Evolutionary conservation across 345 rosid species (phyloP), one percentile per base, ranked within the genome.

Genomic region (Iberis pinnata): DNA sequence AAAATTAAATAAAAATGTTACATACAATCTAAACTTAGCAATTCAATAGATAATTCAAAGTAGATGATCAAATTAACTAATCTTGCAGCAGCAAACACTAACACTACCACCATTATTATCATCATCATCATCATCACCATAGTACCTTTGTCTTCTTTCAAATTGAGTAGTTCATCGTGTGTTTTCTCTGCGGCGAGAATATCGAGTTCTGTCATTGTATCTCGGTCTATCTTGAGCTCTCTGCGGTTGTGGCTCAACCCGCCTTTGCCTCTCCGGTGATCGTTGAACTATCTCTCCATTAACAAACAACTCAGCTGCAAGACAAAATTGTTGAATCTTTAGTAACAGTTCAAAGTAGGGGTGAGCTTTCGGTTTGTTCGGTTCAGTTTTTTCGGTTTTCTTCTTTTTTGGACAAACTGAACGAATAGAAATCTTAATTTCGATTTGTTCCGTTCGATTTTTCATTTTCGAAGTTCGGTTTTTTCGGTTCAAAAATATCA

Each of bases 141-240:
- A 18, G 6, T 29, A 9, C 8, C 29, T 26, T 26, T 26, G 8
- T 29, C 33, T 29, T 29, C 29, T n/a, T 26, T 4, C 29, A 26
- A 8, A 29, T 29, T 7, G 2, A 8, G 39, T 5, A 13, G 18
- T 53, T 81, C 74, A 84, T 38, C 85, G 64, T 53, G 60, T 69
- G 63, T 80, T 85, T 62, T 88, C 95, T 62, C 84, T 66, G 64
- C 95, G 88, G 14, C 98, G 88, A 18, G 78, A 84, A 13, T 85
- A 92, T 7, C 95, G 70, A 56, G 99, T 88, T 64, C 95, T 70
- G 74, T 88, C 99, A 43, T 93, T 93, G 75, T 88, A 93, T 74
- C 97, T 83, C n/a, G 99, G 95, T 71, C 99, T 75, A 66, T 88
- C 95, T 38, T 85, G 80, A 8, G 89, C 87, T 77, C 97, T 79